Percentiles rank a stretch among this genome's conserved stretches.
Conservation (phyloP, 2,329 filamentous ascomycete genomes). For the Fusarium mexicanum region DNA sequence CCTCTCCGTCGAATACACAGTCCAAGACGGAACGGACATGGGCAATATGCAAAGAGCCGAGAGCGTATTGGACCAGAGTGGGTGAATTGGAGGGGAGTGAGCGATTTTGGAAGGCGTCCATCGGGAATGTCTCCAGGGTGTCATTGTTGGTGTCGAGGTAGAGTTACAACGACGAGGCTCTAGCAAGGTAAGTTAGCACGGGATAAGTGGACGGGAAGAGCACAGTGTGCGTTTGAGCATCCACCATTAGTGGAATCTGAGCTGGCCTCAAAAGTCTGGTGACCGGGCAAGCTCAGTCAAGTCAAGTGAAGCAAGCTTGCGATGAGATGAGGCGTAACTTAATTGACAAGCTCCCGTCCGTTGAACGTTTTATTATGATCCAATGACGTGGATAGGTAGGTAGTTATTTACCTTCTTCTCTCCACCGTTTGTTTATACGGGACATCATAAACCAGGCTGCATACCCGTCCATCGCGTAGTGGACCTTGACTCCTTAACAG, state of each 20-base stretch:
- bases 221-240: slow-evolving; percentile 19
- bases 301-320: neutral
- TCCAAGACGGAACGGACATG: slow-evolving; percentile 14
- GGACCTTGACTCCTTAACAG: slow-evolving; percentile 10
- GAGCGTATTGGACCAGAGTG: slow-evolving; percentile 19
- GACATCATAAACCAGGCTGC: neutral
- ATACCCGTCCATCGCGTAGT: slow-evolving; percentile 6
- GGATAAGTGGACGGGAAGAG: slow-evolving; percentile 21
- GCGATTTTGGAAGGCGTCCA: slow-evolving; percentile 34
- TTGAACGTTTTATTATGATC: slow-evolving; percentile 1
- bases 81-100: slow-evolving; percentile 33
- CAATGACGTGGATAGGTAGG: neutral
- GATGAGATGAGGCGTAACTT: neutral
- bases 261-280: slow-evolving; percentile 26
- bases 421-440: neutral
- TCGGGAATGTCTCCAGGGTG: slow-evolving; percentile 32
- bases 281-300: neutral
- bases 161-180: slow-evolving; percentile 34
- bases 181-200: neutral
- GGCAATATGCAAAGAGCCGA: slow-evolving; percentile 23
- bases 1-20: slow-evolving; percentile 8
- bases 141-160: slow-evolving; percentile 33
- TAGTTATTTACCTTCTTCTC: neutral
- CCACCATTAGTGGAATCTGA: slow-evolving; percentile 17
- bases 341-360: neutral